Percentiles rank a stretch among this genome's conserved stretches.
phyloP scores from a whole-genome alignment of 192 early-diverging fungal genomes.

The Coemansia pectinata region DNA sequence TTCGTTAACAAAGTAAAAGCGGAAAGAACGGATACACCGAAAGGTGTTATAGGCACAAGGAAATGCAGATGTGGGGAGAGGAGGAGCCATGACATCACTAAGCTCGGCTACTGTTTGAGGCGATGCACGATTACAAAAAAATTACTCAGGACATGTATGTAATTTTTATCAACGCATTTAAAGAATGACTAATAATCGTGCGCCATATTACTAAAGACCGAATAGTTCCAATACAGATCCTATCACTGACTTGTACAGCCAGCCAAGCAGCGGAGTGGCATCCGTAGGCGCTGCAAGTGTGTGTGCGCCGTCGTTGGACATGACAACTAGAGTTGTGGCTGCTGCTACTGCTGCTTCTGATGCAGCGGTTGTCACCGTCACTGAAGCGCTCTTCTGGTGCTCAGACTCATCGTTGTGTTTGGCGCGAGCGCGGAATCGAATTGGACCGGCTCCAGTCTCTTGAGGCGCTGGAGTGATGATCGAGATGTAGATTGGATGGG shows the following conservation, averaged over 20 bases:
- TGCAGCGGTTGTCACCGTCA: not conserved
- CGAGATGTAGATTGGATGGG: conserved; percentile 4
- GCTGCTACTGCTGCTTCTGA: not conserved
- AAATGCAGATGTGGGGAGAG: not conserved
- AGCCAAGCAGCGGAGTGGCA: not conserved
- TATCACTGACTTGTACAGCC: conserved; percentile 6
- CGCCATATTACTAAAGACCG: not conserved
- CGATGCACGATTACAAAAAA: not conserved
- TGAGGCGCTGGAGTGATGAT: not conserved
- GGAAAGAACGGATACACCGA: not conserved
- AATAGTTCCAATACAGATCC: conserved; percentile 2
- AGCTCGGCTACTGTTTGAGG: not conserved
- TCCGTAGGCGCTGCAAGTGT: not conserved
- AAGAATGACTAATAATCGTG: not conserved
- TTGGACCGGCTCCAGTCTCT: not conserved
- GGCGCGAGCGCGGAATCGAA: not conserved
- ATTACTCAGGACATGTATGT: not conserved
- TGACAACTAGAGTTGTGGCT: not conserved
- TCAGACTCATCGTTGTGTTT: not conserved
- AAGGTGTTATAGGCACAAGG: not conserved
- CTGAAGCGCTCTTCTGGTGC: not conserved
- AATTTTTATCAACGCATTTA: not conserved
- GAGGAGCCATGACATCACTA: not conserved
- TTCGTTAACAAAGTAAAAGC: not conserved
- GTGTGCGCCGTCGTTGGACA: conserved; percentile 2